Base-by-base conservation (phyloP, 192 early-diverging fungal species). In the Gaertneriomyces semiglobifer region DNA sequence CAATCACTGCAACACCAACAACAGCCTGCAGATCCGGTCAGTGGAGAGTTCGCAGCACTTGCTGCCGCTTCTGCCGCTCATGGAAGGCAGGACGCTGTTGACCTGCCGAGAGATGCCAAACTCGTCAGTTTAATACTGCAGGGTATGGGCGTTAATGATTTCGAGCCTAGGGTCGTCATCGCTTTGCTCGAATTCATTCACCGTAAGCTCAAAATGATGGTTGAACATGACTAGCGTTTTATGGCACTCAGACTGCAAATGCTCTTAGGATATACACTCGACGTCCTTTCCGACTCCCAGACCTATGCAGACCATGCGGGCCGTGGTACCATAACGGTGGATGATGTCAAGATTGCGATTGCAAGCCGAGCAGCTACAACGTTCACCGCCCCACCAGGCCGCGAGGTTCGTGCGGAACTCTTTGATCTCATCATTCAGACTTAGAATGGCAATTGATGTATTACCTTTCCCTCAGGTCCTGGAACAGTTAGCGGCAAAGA, bases 121-220 rank as follows among this genome's bases (percentile, higher is more conserved):
- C 84, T 98, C 39, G 86, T 96, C 53, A 89, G 89, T 7, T 69
- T 98, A 62, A 81, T 97, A 11, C 69, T 97, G 53, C 88, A 91
- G 62, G 87, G 91, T 12, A 85, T 90, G 41, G 92, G 88, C 1
- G 82, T 99, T 8, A 82, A 89, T 44, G 92, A 96, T 66, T 94
- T 89, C 72, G 93, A 95, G 62, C 92, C 92, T 6, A 85, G 88
- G 72, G 94, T 96, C 20, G 87, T 95, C 20, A 90, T 92, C 57
- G 93, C 93, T 66, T 70, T 97, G 50, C 80, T 96, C 12, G 95
- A 99, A 78, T 96, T 96, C 76, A 86, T 91, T 47, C 90, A 97
- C 77, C 75, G 92, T 92, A 79, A 48, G 79, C 73, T 39, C 33
- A 8, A 5, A 18, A 53, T 38, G 33, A 6, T 33, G 25, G 25